These are phyloP conservation scores for Ogataea siamensis DNA, from an alignment of 805 yeast species.

Conservation along the genomic window DNA sequence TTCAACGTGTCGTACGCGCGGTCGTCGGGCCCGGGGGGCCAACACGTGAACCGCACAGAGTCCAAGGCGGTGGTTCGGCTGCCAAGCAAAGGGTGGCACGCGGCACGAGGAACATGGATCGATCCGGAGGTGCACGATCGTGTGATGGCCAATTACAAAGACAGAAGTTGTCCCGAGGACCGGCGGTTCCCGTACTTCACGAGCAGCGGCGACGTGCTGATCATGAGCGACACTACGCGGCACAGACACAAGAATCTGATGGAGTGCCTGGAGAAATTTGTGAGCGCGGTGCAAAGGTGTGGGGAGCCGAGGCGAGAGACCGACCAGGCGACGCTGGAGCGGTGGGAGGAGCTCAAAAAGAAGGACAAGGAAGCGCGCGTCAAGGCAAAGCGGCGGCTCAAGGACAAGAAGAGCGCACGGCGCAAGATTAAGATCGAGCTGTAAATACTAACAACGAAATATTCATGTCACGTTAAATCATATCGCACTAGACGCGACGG, in stretches of 20 bases:
- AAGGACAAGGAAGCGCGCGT: constrained; percentile 25
- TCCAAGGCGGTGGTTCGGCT: constrained; percentile 41
- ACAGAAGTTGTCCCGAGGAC: constrained; percentile 14
- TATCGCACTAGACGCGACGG: constrained; percentile 4
- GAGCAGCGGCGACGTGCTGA: constrained; percentile 26
- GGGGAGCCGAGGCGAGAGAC: constrained; percentile 39
- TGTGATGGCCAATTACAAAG: constrained; percentile 26
- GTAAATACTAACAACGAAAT: constrained; percentile 4
- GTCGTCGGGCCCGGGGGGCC: constrained; percentile 61
- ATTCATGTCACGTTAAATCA: constrained; percentile 6
- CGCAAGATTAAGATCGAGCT: constrained; percentile 19
- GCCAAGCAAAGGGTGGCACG: constrained; percentile 35
- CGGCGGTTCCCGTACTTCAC: constrained; percentile 31
- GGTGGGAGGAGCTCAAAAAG: constrained; percentile 39
- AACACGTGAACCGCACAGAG: constrained; percentile 57
- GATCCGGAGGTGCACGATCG: constrained; percentile 37
- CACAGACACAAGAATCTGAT: constrained; percentile 43
- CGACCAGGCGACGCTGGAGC: constrained; percentile 39
- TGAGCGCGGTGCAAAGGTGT: constrained; percentile 39
- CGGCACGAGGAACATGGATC: constrained; percentile 44
- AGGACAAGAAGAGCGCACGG: constrained; percentile 26
- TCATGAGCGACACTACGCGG: constrained; percentile 33
- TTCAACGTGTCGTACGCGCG: constrained; percentile 44
- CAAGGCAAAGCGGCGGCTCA: constrained; percentile 20
- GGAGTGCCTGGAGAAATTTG: constrained; percentile 46